Base-by-base conservation (phyloP, 345 rosid genomes). In the Eucalyptus cladocalyx region DNA sequence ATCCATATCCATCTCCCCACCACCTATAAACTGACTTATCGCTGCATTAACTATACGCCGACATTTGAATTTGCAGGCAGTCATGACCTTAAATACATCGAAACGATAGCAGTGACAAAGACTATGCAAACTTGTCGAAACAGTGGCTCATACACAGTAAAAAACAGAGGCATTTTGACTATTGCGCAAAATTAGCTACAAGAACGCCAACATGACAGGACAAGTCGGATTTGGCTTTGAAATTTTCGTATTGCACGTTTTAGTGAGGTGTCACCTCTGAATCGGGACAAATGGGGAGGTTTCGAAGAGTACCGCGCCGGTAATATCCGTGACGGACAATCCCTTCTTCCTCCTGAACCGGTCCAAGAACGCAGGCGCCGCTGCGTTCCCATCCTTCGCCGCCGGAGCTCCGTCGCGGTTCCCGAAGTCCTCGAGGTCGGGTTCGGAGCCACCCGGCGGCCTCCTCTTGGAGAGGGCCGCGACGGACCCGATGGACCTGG, bases 261-360 rank as follows among this genome's bases (percentile, higher is more conserved):
- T 6, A 62, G 69, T 0, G 83, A 72, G 83, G 1, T 40, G 62
- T 1, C 76, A 40, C 49, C 49, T 26, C 76, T 40, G 48, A 34
- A 88, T 9, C 19, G 40, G 47, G n/a, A 9, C 47, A 86, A 89
- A 50, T 9, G 42, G 21, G 13, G 54, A 34, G 21, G 23, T 40
- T 76, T 40, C 47, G 47, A 40, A 40, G 42, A 62, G 81, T 93
- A 97, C 98, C 89, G 98, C 88, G 87, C 93, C 87, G 54, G 97
- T 95, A 87, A 96, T 88, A 90, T 97, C 98, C 6, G 97, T 96
- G 47, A 96, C 98, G 86, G 90, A 91, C 89, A 97, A 86, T 6
- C 96, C 96, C 80, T 88, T 94, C n/a, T 89, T 91, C 90, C 88
- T 94, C 88, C 98, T 92, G 80, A 94, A 95, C 62, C 93, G 93